Conservation (phyloP, 169 alveolate species). For the Cryptosporidium parvum region DNA sequence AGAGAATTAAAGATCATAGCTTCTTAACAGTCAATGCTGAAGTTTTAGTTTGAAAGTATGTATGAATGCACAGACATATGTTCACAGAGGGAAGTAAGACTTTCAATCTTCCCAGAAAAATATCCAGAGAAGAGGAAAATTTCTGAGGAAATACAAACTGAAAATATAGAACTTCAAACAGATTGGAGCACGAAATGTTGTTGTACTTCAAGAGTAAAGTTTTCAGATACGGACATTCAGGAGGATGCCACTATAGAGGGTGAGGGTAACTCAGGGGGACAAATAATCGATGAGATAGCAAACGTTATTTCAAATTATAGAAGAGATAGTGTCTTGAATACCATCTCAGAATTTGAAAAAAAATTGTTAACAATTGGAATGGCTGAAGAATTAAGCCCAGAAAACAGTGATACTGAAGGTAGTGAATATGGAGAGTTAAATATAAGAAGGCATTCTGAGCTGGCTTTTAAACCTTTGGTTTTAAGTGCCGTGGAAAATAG, state of each 20-base stretch:
- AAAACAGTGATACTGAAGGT: constrained; percentile 35
- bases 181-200: constrained; percentile 67
- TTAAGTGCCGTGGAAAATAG: constrained; percentile 13
- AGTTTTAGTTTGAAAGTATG: not conserved
- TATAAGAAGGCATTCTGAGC: constrained; percentile 52
- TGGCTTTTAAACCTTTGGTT: constrained; percentile 20
- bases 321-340: constrained; percentile 56
- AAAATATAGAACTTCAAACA: not conserved
- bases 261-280: not conserved
- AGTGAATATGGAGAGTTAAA: constrained; percentile 24
- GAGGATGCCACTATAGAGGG: not conserved
- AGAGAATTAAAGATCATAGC: not conserved
- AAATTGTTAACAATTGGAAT: constrained; percentile 58
- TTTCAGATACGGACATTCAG: not conserved
- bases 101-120: not conserved
- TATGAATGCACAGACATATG: not conserved
- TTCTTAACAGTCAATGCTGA: not conserved
- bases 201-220: constrained; percentile 65
- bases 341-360: constrained; percentile 68
- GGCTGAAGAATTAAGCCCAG: constrained; percentile 19
- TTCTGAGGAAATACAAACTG: not conserved
- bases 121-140: not conserved
- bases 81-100: not conserved
- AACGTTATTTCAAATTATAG: constrained; percentile 38
- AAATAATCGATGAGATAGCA: constrained; percentile 32